These are phyloP conservation scores for Jatropha multifida DNA, from an alignment of 441 rosid species.

Conservation along the genomic window DNA sequence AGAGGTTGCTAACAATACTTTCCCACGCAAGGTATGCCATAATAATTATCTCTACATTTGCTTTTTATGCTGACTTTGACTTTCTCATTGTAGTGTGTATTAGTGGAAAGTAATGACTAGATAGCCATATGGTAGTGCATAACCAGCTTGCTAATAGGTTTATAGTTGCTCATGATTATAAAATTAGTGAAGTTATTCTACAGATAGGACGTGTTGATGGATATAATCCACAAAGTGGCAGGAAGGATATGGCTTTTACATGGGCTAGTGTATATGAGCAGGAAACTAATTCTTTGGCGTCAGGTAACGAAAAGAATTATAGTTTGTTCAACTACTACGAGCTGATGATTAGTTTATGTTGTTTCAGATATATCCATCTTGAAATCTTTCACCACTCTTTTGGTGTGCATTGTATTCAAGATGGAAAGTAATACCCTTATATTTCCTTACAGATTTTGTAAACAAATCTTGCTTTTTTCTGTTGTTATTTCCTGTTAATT, in stretches of 20 bases:
- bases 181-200: slow-evolving; percentile 23
- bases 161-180: slow-evolving; percentile 15
- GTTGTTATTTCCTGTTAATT: not conserved
- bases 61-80: not conserved
- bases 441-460: slow-evolving; percentile 2
- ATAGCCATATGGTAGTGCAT: not conserved
- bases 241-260: slow-evolving; percentile 58
- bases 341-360: not conserved
- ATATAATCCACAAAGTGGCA: slow-evolving; percentile 48
- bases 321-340: not conserved
- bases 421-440: not conserved
- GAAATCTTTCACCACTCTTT: not conserved
- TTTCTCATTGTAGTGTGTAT: not conserved
- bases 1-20: slow-evolving; percentile 67
- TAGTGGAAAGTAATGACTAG: not conserved
- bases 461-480: not conserved
- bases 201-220: slow-evolving; percentile 81
- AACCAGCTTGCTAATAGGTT: not conserved
- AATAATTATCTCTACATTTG: not conserved
- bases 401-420: not conserved
- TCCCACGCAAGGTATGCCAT: slow-evolving; percentile 74
- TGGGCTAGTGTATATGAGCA: slow-evolving; percentile 72
- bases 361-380: not conserved
- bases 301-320: slow-evolving; percentile 34
- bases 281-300: slow-evolving; percentile 28